Evolutionary conservation across 2,329 filamentous ascomycete species (phyloP), one percentile per base, ranked within the genome.

Genomic region (Calonectria pteridis): DNA sequence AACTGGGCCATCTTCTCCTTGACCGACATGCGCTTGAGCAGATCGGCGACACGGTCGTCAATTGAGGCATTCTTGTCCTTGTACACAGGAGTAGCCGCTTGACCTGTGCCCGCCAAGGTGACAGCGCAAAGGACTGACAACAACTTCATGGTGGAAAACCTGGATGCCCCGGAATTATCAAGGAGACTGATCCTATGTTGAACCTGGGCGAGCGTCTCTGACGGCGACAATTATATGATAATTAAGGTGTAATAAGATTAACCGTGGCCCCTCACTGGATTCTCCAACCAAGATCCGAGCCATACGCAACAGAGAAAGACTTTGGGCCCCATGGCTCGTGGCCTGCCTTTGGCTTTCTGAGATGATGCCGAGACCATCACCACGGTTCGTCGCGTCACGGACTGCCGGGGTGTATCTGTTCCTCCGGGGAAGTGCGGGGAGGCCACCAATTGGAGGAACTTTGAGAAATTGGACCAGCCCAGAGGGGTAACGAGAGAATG

Each of bases 1-100:
- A 93, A 86, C 81, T 95, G 94, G 1, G 92, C 88, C 55, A 91
- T 89, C 85, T 95, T 95, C 73, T 95, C 94, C 79, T 93, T 88
- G 69, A 94, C 89, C 0, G 92, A 94, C 94, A 95, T 95, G 29
- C 92, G 90, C 16, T 89, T 89, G 67, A 95, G 84, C 6, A 95
- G 88, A 81, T 95, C 93, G 13, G 89, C 82, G 14, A 95, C 89
- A 73, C 94, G 88, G 64, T 89, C 89, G 66, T 94, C 91, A 18
- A 94, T 86, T 10, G 90, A 85, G 7, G 91, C 90, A 70, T 86
- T 87, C 6, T 92, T 85, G 80, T 94, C 87, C 81, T 93, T 94
- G 87, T 94, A 94, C 51, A 90, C 75, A 3, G 88, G 85, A 33
- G 76, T 77, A 70, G 78, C 75, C 64, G 83, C 82, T 63, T 77